These are phyloP conservation scores for Micromonas commoda DNA, from an alignment of 139 green algal genomes.

Conservation along the genomic window DNA sequence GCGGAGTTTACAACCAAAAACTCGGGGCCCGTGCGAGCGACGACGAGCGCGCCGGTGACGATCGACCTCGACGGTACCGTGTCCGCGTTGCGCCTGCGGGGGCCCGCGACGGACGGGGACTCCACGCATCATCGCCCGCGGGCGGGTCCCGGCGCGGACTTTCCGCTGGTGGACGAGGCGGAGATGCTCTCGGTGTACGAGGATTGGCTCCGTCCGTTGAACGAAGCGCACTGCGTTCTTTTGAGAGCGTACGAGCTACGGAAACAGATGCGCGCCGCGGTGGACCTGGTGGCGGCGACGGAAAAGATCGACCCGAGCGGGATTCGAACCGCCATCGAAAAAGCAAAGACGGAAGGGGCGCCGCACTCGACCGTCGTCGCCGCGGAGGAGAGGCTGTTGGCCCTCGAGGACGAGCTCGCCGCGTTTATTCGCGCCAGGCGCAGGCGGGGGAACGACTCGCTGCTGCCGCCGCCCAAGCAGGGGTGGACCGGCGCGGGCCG, in stretches of 20 bases:
- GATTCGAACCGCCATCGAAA: neutral
- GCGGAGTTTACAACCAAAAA: too few species aligned
- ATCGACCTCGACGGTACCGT: too few species aligned
- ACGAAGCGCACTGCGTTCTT: neutral
- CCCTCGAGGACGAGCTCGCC: neutral
- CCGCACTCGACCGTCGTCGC: neutral
- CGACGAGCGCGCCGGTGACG: too few species aligned
- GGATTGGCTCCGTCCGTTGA: too few species aligned
- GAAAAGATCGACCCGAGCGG: slow-evolving; percentile 1
- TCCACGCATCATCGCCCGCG: too few species aligned
- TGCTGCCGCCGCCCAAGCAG: neutral
- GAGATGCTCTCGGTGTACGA: too few species aligned
- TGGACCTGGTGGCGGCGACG: neutral
- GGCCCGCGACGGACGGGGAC: too few species aligned
- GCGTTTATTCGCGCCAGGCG: slow-evolving; percentile 13
- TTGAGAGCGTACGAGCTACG: neutral
- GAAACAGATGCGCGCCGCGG: neutral
- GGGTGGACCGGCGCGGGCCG: neutral
- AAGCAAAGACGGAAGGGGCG: neutral
- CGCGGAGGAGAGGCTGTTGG: neutral
- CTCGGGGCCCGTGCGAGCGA: too few species aligned
- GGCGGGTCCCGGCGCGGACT: too few species aligned
- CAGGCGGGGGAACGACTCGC: neutral
- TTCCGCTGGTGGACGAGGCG: too few species aligned
- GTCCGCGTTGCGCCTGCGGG: too few species aligned